phyloP scores from a whole-genome alignment of 306 rosid species.

The Acacia confusa region DNA sequence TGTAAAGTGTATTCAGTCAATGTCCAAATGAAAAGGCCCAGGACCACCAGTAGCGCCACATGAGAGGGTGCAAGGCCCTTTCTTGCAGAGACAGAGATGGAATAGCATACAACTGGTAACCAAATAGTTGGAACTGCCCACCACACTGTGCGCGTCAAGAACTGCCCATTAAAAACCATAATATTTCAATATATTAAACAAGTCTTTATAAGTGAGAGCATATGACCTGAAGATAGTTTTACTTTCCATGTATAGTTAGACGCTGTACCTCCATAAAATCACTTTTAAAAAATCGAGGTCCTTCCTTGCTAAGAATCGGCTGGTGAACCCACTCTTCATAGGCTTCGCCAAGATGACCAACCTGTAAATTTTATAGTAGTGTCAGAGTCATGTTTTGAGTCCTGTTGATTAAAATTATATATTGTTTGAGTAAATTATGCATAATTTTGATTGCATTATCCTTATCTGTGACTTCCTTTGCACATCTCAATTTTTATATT shows the following conservation, averaged over 20 bases:
- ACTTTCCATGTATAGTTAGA: not conserved
- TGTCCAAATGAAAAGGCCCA: slow-evolving; percentile 77
- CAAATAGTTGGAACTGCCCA: slow-evolving; percentile 85
- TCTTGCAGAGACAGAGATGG: slow-evolving; percentile 46
- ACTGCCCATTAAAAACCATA: slow-evolving; percentile 46
- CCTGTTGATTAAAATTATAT: not conserved
- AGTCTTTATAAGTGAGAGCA: not conserved
- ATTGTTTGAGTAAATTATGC: not conserved
- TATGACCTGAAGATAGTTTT: not conserved
- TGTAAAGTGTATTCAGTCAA: slow-evolving; percentile 81
- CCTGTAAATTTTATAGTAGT: slow-evolving; percentile 41
- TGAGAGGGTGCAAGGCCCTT: slow-evolving; percentile 48
- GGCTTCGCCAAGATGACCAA: slow-evolving; percentile 89
- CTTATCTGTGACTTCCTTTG: not conserved
- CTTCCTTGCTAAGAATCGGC: slow-evolving; percentile 74
- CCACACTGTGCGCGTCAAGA: slow-evolving; percentile 81
- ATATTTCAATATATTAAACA: not conserved
- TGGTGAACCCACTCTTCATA: slow-evolving; percentile 96
- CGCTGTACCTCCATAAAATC: slow-evolving; percentile 64
- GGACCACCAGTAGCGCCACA: slow-evolving; percentile 37
- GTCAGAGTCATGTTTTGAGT: not conserved
- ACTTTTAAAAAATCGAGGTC: slow-evolving; percentile 81
- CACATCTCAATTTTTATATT: not conserved
- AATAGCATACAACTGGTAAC: slow-evolving; percentile 73
- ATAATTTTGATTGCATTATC: not conserved